Conservation (phyloP, 371 early-diverging fungal genomes). For the Actinomucor elegans region DNA sequence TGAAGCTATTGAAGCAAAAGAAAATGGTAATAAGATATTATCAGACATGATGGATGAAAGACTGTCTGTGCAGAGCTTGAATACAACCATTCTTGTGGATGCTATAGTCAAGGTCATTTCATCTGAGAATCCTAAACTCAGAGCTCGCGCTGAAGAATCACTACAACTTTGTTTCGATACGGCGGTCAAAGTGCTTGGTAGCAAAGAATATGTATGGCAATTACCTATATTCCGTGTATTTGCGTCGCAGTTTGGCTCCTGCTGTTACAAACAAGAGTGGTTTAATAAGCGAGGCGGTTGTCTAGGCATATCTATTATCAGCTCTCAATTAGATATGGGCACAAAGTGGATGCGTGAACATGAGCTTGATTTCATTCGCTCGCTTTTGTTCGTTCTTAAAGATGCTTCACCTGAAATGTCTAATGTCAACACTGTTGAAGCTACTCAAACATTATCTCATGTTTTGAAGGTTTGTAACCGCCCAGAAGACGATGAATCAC, state of each 20-base stretch:
- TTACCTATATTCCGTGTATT: conserved; percentile 77
- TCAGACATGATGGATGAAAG: conserved; percentile 52
- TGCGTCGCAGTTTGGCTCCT: conserved; percentile 78
- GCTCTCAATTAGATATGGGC: conserved; percentile 80
- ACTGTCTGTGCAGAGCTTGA: conserved; percentile 43
- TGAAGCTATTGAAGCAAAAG: conserved; percentile 64
- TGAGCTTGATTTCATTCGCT: conserved; percentile 90
- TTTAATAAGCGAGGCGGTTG: conserved; percentile 88
- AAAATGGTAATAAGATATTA: conserved; percentile 42
- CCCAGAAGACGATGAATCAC: conserved; percentile 59
- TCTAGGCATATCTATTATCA: conserved; percentile 84
- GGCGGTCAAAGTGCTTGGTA: conserved; percentile 55
- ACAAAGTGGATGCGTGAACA: conserved; percentile 89
- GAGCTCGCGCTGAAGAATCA: conserved; percentile 67
- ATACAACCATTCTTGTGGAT: conserved; percentile 72
- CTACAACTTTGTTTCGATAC: conserved; percentile 65
- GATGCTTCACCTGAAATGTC: conserved; percentile 85
- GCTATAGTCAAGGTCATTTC: conserved; percentile 80
- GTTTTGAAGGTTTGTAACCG: conserved; percentile 84
- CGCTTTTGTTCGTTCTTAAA: conserved; percentile 92
- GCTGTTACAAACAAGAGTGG: conserved; percentile 87
- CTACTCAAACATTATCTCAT: conserved; percentile 73
- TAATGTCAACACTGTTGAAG: conserved; percentile 72
- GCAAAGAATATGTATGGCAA: conserved; percentile 60
- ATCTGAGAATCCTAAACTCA: conserved; percentile 60